phyloP scores from a whole-genome alignment of 768 basidiomycete species.

The Kwoniella sp. region DNA sequence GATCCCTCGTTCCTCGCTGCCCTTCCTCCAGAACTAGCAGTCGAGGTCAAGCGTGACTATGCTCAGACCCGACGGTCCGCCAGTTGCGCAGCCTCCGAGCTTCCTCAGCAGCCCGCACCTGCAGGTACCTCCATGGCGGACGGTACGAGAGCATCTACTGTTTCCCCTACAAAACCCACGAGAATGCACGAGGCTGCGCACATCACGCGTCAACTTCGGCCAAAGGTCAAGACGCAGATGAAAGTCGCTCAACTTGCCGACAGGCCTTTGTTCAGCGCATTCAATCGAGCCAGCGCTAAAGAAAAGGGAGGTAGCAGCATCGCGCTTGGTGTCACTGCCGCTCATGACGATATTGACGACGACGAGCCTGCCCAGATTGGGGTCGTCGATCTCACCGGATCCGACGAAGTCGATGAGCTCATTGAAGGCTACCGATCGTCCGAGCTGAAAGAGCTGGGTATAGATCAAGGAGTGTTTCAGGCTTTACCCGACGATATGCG shows the following conservation, averaged over 20 bases:
- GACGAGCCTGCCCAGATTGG: slow-evolving; percentile 16
- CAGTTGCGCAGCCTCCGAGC: slow-evolving; percentile 19
- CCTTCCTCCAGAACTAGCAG: slow-evolving; percentile 40
- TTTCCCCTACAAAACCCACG: slow-evolving; percentile 28
- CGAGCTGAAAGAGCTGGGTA: slow-evolving; percentile 67
- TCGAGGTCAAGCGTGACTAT: slow-evolving; percentile 40
- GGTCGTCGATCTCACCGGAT: slow-evolving; percentile 30
- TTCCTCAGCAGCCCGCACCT: too few relatives aligned
- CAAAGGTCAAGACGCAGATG: slow-evolving; percentile 46
- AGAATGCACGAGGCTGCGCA: slow-evolving; percentile 38
- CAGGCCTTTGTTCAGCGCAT: slow-evolving; percentile 40
- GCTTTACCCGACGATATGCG: slow-evolving; percentile 69
- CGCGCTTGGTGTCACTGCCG: background rate
- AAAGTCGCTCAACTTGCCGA: slow-evolving; percentile 37
- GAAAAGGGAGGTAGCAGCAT: too few relatives aligned
- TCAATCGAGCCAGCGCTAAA: slow-evolving; percentile 27
- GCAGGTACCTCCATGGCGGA: background rate
- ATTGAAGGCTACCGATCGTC: slow-evolving; percentile 59
- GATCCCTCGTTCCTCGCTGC: slow-evolving; percentile 50
- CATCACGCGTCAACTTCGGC: slow-evolving; percentile 44
- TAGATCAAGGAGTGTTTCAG: slow-evolving; percentile 74
- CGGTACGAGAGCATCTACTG: slow-evolving; percentile 9
- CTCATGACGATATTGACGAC: background rate
- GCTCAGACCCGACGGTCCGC: slow-evolving; percentile 2
- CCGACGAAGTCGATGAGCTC: slow-evolving; percentile 38